Percentiles rank a stretch among this genome's conserved stretches.
Evolutionary conservation across 2,329 filamentous ascomycete species (phyloP).

Genomic region (Colletotrichum noveboracense): DNA sequence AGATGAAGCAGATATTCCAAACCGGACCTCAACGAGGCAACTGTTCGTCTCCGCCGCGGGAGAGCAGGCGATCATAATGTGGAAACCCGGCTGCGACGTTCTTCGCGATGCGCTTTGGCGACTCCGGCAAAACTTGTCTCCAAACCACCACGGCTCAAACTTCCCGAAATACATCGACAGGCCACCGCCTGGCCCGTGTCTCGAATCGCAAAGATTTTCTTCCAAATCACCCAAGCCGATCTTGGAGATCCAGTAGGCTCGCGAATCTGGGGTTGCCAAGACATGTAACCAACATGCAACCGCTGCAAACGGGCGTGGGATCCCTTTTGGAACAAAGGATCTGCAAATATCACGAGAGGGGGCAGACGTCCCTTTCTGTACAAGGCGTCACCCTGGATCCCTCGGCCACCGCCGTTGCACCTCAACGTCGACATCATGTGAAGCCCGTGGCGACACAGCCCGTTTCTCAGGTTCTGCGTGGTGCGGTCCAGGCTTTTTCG

Average conservation of each 20-base stretch:
- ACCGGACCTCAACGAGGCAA: neutral
- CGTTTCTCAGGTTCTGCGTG: neutral
- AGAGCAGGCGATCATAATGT: neutral
- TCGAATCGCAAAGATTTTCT: neutral
- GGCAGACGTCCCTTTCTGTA: neutral
- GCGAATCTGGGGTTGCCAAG: conserved; percentile 10
- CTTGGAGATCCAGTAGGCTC: neutral
- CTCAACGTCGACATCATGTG: neutral
- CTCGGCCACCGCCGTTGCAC: conserved; percentile 1
- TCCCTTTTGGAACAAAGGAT: neutral
- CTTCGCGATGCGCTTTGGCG: neutral
- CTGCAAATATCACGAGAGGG: neutral
- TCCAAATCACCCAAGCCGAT: conserved; percentile 2
- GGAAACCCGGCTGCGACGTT: neutral
- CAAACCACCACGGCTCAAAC: neutral
- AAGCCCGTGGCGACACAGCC: conserved; percentile 1
- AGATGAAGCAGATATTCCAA: neutral
- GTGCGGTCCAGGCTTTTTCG: neutral
- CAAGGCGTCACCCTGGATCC: neutral
- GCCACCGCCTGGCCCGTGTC: neutral
- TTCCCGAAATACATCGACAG: neutral
- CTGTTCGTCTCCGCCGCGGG: neutral
- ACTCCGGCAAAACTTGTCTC: conserved; percentile 2
- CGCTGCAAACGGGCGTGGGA: neutral
- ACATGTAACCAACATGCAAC: conserved; percentile 3